Conservation (phyloP, 2,329 filamentous ascomycete genomes). For the Clarireedia monteithiana region DNA sequence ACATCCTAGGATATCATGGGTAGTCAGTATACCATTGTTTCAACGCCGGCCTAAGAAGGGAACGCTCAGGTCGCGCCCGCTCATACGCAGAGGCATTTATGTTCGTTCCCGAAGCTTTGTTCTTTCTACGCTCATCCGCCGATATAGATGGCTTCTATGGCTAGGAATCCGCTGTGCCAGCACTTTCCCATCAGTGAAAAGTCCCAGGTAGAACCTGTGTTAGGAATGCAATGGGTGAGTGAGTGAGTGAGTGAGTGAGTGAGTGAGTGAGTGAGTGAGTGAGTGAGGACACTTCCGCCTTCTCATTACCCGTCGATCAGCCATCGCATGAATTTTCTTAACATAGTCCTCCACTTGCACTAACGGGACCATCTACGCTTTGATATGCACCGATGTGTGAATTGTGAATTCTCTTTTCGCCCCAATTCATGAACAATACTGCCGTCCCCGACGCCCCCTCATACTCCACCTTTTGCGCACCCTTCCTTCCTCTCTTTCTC, state of each 20-base stretch:
- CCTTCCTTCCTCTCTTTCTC: background rate
- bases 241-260: background rate
- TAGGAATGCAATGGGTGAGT: background rate
- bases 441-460: background rate
- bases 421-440: background rate
- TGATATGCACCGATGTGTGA: background rate
- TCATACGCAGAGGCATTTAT: background rate
- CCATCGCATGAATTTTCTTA: background rate
- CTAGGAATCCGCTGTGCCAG: background rate
- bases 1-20: background rate
- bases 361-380: conserved; percentile 2
- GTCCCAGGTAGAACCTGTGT: background rate
- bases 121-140: background rate
- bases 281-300: background rate
- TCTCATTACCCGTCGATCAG: background rate
- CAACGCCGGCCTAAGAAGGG: background rate
- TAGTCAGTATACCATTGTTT: conserved; percentile 1
- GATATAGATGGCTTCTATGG: background rate
- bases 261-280: background rate
- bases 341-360: background rate
- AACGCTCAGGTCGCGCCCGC: conserved; percentile 7
- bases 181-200: background rate
- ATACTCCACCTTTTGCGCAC: background rate
- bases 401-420: background rate
- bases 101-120: conserved; percentile 1